Evolutionary conservation across 805 yeast species (phyloP), one percentile per base, ranked within the genome.

Genomic region (Candida nitratophila): DNA sequence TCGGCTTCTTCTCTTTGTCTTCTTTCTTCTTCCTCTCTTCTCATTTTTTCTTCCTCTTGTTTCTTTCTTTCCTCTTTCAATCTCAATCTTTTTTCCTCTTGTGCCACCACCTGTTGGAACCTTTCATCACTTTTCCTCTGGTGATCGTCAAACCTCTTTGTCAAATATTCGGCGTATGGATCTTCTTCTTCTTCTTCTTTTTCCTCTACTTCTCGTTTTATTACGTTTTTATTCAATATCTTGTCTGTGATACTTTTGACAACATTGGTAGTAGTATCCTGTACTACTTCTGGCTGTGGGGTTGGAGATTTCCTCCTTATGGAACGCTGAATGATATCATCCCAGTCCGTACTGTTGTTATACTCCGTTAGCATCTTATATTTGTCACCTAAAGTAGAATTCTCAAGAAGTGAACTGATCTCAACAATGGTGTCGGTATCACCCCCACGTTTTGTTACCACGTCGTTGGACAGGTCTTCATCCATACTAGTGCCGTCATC

Each of bases 71-170:
- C 42, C 17, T 47, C 47, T 37, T 46, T 44, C 48, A 42, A 40
- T 49, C 51, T 41, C 39, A 37, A 38, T 33, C 44, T 26, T 32
- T 45, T 54, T 45, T 49, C 49, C 29, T 44, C 48, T 16, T 31
- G 35, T 39, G 19, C 35, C 14, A 29, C 34, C 16, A 38, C 37
- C 17, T 35, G 17, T 15, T 32, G n/a, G 14, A 34, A 20, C 15
- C 39, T 17, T 4, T 15, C n/a, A 9, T 24, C 17, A 27, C 6
- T 20, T 29, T 8, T 27, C 29, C 20, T 2, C 12, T 3, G n/a
- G 3, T 22, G 17, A 14, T 36, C 39, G 3, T 21, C 12, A 15
- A 36, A 12, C 21, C 22, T 34, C 7, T 34, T 7, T 4, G 6
- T 15, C 12, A 34, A 34, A 14, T 19, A 34, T 3, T 34, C 24